phyloP scores from a whole-genome alignment of 208 protist genomes.

The Leishmania tarentolae region DNA sequence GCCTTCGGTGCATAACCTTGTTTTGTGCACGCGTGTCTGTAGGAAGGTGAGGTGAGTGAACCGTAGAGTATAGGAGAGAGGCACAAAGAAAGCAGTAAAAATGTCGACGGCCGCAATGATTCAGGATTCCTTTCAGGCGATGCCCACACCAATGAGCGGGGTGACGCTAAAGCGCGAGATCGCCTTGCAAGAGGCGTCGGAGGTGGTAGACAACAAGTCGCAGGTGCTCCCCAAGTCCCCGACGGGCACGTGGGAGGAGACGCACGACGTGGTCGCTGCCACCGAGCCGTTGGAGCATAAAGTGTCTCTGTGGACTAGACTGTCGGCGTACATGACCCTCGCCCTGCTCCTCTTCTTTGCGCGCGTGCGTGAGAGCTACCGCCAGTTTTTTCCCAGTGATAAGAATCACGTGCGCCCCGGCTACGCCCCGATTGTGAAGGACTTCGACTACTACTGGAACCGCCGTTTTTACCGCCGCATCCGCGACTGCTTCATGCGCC shows the following conservation, averaged over 20 bases:
- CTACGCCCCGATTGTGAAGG: constrained; percentile 95
- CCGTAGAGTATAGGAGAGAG: background rate
- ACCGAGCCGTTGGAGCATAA: constrained; percentile 38
- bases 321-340: constrained; percentile 70
- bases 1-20: background rate
- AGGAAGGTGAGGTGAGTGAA: background rate
- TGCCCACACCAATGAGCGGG: constrained; percentile 18
- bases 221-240: constrained; percentile 23
- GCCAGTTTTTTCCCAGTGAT: constrained; percentile 46
- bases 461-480: constrained; percentile 93
- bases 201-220: constrained; percentile 33
- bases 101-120: constrained; percentile 22
- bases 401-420: constrained; percentile 46
- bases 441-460: constrained; percentile 96
- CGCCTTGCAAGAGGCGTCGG: constrained; percentile 18
- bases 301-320: constrained; percentile 38
- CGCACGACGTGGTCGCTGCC: constrained; percentile 14
- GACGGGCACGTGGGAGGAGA: background rate
- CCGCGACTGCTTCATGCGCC: constrained; percentile 89
- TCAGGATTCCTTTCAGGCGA: constrained; percentile 17
- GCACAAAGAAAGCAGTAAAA: background rate
- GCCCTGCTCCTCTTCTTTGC: constrained; percentile 55
- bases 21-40: background rate
- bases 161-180: constrained; percentile 27
- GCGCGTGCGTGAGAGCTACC: constrained; percentile 57